Conservation (phyloP, 2,329 filamentous ascomycete genomes). For the Fusarium drepaniforme region DNA sequence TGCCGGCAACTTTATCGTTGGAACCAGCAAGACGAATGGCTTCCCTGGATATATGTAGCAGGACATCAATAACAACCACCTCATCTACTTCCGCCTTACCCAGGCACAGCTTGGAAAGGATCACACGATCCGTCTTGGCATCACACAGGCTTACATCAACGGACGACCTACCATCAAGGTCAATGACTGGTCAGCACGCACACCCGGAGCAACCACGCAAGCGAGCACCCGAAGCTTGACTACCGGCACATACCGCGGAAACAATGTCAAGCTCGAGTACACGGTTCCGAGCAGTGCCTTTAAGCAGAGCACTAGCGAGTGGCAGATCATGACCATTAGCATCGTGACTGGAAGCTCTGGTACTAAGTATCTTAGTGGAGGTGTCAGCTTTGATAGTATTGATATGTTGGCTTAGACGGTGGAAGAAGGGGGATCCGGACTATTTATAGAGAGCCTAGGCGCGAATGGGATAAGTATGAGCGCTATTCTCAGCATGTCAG, state of each 20-base stretch:
- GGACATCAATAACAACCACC: slow-evolving; percentile 55
- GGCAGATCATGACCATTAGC: slow-evolving; percentile 46
- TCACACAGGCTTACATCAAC: slow-evolving; percentile 48
- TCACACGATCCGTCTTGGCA: slow-evolving; percentile 47
- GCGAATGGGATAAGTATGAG: neutral
- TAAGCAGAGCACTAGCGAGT: slow-evolving; percentile 43
- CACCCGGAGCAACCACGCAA: slow-evolving; percentile 45
- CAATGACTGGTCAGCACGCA: slow-evolving; percentile 45
- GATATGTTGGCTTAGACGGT: slow-evolving; percentile 37
- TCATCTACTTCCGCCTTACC: slow-evolving; percentile 54
- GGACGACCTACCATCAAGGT: slow-evolving; percentile 48
- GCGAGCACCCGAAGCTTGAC: slow-evolving; percentile 48
- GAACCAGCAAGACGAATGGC: slow-evolving; percentile 47
- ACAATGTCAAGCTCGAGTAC: slow-evolving; percentile 46
- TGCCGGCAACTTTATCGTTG: slow-evolving; percentile 50
- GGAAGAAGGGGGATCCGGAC: neutral
- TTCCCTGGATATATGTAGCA: slow-evolving; percentile 58
- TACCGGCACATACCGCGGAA: slow-evolving; percentile 49
- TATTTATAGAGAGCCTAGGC: neutral
- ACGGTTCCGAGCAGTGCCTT: slow-evolving; percentile 45
- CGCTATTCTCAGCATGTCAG: neutral
- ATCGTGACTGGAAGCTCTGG: slow-evolving; percentile 46
- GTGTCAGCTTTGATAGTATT: slow-evolving; percentile 46
- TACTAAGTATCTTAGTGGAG: slow-evolving; percentile 43
- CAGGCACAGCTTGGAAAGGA: slow-evolving; percentile 43